Conservation (phyloP, 306 rosid genomes). For the Begonia peltatifolia region DNA sequence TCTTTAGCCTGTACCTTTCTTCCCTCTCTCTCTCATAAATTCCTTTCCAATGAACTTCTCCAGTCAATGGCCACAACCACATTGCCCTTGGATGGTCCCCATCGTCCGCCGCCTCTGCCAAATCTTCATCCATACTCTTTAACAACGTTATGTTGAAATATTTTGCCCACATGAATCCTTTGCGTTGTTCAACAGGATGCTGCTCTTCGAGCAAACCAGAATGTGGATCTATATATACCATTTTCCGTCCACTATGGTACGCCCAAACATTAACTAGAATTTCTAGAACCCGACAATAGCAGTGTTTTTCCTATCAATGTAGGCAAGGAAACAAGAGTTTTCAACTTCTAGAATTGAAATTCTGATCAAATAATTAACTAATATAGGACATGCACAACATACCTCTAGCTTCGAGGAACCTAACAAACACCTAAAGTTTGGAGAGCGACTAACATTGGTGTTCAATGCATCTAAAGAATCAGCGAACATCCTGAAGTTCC, state of each 20-base stretch:
- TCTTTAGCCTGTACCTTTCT: slow-evolving; percentile 76
- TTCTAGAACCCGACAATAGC: slow-evolving; percentile 77
- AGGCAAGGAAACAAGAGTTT: slow-evolving; percentile 5
- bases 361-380: too few species aligned
- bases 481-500: slow-evolving; percentile 67
- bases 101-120: slow-evolving; percentile 92
- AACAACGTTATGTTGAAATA: slow-evolving; percentile 50
- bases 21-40: slow-evolving; percentile 89
- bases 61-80: slow-evolving; percentile 92
- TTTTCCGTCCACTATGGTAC: slow-evolving; percentile 82
- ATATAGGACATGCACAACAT: not conserved
- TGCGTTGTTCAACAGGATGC: slow-evolving; percentile 66
- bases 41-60: slow-evolving; percentile 97
- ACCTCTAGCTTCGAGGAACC: slow-evolving; percentile 82
- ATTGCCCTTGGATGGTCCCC: slow-evolving; percentile 47
- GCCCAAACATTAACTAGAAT: slow-evolving; percentile 94
- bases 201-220: slow-evolving; percentile 74
- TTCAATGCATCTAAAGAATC: slow-evolving; percentile 78
- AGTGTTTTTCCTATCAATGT: slow-evolving; percentile 51
- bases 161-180: slow-evolving; percentile 69
- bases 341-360: too few species aligned
- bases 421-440: slow-evolving; percentile 32
- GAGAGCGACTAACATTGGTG: slow-evolving; percentile 20
- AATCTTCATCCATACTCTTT: slow-evolving; percentile 90
- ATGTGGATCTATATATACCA: slow-evolving; percentile 65